Conservation (phyloP, 176 grass and related monocot species). For the Ananas comosus region DNA sequence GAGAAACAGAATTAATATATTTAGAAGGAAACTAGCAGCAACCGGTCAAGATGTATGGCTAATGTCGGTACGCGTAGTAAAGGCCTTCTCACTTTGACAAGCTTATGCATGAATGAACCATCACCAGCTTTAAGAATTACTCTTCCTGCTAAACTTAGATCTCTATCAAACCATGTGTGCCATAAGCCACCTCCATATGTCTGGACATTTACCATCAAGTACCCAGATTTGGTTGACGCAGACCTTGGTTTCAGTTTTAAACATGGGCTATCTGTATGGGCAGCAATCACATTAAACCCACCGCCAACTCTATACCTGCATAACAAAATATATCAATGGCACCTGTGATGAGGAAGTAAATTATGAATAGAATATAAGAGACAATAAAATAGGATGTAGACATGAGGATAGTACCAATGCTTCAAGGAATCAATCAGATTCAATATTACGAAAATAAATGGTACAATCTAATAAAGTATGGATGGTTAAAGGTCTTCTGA, state of each 20-base stretch:
- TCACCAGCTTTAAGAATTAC: conserved; percentile 65
- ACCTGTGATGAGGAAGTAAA: neutral
- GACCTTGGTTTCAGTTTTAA: conserved; percentile 90
- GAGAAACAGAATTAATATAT: conserved; percentile 11
- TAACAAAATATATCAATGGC: conserved; percentile 1
- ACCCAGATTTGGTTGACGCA: conserved; percentile 65
- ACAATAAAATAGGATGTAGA: neutral
- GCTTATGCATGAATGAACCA: conserved; percentile 67
- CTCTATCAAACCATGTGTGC: conserved; percentile 97
- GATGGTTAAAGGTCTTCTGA: no score
- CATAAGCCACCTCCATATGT: conserved; percentile 75
- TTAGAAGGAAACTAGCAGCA: conserved; percentile 31
- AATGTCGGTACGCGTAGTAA: conserved; percentile 81
- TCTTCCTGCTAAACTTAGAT: conserved; percentile 81
- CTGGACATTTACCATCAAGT: conserved; percentile 83
- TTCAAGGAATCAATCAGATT: no score
- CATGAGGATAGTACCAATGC: no score
- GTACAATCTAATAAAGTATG: no score
- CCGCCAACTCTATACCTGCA: conserved; percentile 72
- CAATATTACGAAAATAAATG: no score
- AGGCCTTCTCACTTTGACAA: conserved; percentile 81
- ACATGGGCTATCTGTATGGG: conserved; percentile 91
- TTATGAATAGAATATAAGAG: neutral
- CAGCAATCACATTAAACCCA: conserved; percentile 82
- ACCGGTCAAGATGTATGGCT: conserved; percentile 98